These are phyloP conservation scores for Magnaporthales sp. DNA, from an alignment of 2,329 filamentous ascomycete genomes.

Conservation along the genomic window DNA sequence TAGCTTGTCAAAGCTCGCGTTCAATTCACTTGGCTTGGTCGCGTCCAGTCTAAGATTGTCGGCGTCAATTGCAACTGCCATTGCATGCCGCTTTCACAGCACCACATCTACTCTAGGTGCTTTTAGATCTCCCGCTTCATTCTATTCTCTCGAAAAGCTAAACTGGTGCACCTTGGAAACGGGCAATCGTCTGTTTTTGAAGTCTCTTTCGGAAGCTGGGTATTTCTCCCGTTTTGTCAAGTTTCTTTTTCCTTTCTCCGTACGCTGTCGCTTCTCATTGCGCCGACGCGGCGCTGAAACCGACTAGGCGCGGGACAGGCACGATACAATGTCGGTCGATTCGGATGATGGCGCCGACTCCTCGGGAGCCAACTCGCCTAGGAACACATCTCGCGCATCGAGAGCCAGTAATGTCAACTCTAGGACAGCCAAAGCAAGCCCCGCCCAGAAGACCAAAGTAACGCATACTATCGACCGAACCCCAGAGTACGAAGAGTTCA, in stretches of 20 bases:
- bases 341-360: slow-evolving; percentile 4
- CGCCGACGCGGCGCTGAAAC: background rate
- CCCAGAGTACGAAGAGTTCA: slow-evolving; percentile 70
- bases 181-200: background rate
- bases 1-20: background rate
- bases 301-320: background rate
- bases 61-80: background rate
- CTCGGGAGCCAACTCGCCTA: slow-evolving; percentile 1
- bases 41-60: background rate
- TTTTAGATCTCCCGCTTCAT: background rate
- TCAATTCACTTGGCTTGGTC: background rate
- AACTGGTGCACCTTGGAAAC: background rate
- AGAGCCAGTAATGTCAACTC: slow-evolving; percentile 4
- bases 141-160: background rate
- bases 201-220: background rate
- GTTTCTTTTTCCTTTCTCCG: background rate
- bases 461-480: slow-evolving; percentile 45
- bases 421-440: background rate
- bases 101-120: background rate
- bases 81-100: background rate
- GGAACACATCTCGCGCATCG: slow-evolving; percentile 1
- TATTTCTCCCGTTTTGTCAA: background rate
- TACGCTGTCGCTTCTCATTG: background rate
- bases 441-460: slow-evolving; percentile 2
- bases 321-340: slow-evolving; percentile 1